These are phyloP conservation scores for Ramaria sp. DNA, from an alignment of 768 basidiomycete species.

Conservation along the genomic window DNA sequence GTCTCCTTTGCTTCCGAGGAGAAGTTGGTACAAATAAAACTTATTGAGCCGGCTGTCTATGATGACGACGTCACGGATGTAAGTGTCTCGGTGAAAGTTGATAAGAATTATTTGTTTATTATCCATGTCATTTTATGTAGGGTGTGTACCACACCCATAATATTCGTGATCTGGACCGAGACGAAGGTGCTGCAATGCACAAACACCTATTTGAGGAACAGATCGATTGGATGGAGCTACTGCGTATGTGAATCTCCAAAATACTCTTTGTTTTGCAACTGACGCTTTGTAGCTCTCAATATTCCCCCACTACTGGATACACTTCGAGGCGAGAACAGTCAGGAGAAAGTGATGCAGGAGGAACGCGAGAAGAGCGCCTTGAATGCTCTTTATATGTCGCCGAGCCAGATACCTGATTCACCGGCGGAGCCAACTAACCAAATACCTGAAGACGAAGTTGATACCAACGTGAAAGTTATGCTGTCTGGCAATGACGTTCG, in stretches of 20 bases:
- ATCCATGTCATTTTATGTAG: constrained; percentile 30
- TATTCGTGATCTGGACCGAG: constrained; percentile 78
- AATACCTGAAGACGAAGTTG: constrained; percentile 60
- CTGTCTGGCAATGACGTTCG: constrained; percentile 51
- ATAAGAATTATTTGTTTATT: constrained; percentile 24
- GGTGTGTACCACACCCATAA: constrained; percentile 60
- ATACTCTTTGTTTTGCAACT: background rate
- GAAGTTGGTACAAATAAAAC: constrained; percentile 60
- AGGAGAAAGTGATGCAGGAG: constrained; percentile 62
- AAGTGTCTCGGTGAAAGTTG: constrained; percentile 42
- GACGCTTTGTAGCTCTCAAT: constrained; percentile 41
- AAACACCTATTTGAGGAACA: constrained; percentile 76
- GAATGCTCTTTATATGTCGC: constrained; percentile 61
- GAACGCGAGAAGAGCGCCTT: constrained; percentile 70
- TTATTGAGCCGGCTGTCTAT: constrained; percentile 81
- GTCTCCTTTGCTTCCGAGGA: constrained; percentile 72
- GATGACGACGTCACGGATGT: constrained; percentile 84
- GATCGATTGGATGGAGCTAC: constrained; percentile 77
- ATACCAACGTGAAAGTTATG: constrained; percentile 53
- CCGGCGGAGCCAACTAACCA: constrained; percentile 56
- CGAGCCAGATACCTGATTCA: constrained; percentile 64
- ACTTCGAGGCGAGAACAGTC: constrained; percentile 52
- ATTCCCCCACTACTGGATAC: constrained; percentile 45
- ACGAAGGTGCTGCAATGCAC: constrained; percentile 78
- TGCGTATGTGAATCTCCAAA: constrained; percentile 40